phyloP scores from a whole-genome alignment of 805 yeast genomes.

The Pichia cephalocereana region DNA sequence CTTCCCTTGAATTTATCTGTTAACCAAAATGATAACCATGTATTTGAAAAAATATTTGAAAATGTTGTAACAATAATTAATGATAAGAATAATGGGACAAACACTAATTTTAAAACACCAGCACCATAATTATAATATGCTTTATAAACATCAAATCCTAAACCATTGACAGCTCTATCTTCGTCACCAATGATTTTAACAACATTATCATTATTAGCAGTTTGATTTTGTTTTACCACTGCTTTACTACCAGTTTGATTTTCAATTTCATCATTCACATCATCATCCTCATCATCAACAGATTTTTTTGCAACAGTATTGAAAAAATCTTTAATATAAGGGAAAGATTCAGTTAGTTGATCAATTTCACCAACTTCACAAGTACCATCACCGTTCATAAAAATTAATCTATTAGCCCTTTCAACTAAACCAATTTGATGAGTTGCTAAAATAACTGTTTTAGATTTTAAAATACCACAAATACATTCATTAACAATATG shows the following conservation, averaged over 20 bases:
- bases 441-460: constrained; percentile 72
- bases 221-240: constrained; percentile 13
- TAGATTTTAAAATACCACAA: constrained; percentile 42
- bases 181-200: constrained; percentile 39
- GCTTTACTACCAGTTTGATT: background rate
- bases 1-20: constrained; percentile 38
- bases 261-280: too few species aligned
- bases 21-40: constrained; percentile 84
- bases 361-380: constrained; percentile 52
- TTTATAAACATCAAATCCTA: constrained; percentile 38
- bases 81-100: constrained; percentile 20
- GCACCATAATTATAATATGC: constrained; percentile 47
- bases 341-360: constrained; percentile 29
- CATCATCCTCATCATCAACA: too few species aligned
- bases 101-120: constrained; percentile 32
- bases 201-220: constrained; percentile 9
- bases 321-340: too few species aligned
- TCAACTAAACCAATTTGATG: constrained; percentile 71
- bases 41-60: constrained; percentile 50
- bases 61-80: constrained; percentile 33
- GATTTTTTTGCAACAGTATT: too few species aligned
- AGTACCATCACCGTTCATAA: constrained; percentile 55
- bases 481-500: constrained; percentile 53
- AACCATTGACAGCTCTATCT: constrained; percentile 49
- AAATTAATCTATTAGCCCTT: constrained; percentile 60